Conservation (phyloP, 768 basidiomycete genomes). For the Mycena sanguinolenta region DNA sequence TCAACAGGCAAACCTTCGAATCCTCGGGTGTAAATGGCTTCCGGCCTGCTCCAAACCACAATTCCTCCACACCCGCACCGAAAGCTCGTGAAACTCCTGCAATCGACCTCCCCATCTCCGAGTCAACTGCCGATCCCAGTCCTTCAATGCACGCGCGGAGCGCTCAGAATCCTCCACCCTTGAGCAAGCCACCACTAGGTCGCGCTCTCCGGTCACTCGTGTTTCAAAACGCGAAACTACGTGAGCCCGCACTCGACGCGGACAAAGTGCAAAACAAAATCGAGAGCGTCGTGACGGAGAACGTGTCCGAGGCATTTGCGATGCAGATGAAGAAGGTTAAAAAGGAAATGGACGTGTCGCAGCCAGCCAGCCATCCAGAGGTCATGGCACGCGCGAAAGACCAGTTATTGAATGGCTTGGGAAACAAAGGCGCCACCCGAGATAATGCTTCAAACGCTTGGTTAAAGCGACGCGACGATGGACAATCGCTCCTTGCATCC, state of each 20-base stretch:
- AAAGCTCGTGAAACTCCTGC: not conserved
- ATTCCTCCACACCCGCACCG: not conserved
- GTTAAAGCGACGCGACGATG: conserved; percentile 25
- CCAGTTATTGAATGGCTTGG: conserved; percentile 23
- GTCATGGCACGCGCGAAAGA: conserved; percentile 18
- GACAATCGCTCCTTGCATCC: conserved; percentile 27
- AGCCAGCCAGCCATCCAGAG: not conserved
- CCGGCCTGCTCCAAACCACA: not conserved
- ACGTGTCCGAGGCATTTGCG: conserved; percentile 17
- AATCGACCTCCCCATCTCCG: not conserved
- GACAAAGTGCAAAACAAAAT: conserved; percentile 20
- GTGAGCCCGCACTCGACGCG: not conserved
- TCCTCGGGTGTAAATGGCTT: not conserved
- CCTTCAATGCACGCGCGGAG: conserved; percentile 6
- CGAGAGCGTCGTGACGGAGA: conserved; percentile 20
- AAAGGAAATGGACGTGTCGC: conserved; percentile 15
- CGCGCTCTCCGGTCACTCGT: conserved; percentile 17
- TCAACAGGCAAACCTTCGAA: not conserved
- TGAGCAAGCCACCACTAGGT: conserved; percentile 18
- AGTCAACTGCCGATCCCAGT: conserved; percentile 2
- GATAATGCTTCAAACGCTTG: conserved; percentile 15
- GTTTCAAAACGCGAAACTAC: conserved; percentile 24
- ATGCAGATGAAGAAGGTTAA: conserved; percentile 31
- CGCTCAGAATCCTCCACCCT: conserved; percentile 2
- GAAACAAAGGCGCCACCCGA: conserved; percentile 11